These are phyloP conservation scores for Talaromyces sp. DNA, from an alignment of 2,329 filamentous ascomycete species.

Conservation along the genomic window DNA sequence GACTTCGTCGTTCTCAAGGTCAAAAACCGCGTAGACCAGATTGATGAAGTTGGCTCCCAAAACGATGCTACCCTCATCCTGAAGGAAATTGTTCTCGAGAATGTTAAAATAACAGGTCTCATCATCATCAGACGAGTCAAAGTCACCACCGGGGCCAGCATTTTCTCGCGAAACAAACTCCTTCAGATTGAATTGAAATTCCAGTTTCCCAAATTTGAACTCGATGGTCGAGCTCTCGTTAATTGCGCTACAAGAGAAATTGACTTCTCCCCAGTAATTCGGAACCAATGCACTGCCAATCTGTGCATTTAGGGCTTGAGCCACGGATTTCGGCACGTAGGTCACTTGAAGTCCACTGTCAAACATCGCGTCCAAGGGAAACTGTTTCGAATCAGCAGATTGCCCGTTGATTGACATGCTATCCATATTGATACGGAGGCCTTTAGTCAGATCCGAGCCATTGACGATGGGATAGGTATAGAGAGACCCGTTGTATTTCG, in stretches of 20 bases:
- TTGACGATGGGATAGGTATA: slow-evolving; percentile 11
- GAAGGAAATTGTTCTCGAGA: neutral
- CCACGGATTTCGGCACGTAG: slow-evolving; percentile 8
- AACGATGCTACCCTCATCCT: slow-evolving; percentile 1
- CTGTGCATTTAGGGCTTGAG: slow-evolving; percentile 2
- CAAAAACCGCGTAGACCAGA: slow-evolving; percentile 10
- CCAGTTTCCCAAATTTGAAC: slow-evolving; percentile 8
- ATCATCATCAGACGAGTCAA: neutral
- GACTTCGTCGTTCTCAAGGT: slow-evolving; percentile 12
- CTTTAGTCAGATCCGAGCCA: neutral
- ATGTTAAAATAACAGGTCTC: slow-evolving; percentile 6
- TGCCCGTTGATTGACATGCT: slow-evolving; percentile 5
- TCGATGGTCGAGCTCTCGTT: neutral
- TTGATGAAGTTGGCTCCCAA: slow-evolving; percentile 9
- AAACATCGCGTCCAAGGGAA: slow-evolving; percentile 3
- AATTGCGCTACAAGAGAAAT: slow-evolving; percentile 6
- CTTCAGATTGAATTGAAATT: neutral
- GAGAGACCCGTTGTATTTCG: slow-evolving; percentile 5
- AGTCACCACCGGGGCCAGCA: neutral
- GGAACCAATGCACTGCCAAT: neutral
- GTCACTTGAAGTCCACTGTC: neutral
- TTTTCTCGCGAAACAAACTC: slow-evolving; percentile 1
- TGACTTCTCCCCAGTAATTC: slow-evolving; percentile 5
- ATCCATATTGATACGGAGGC: slow-evolving; percentile 6
- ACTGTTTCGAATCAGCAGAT: neutral